Percentiles rank a stretch among this genome's conserved stretches.
These are phyloP conservation scores for Aspergillus sparsus DNA, from an alignment of 495 filamentous ascomycete species.

Conservation along the genomic window DNA sequence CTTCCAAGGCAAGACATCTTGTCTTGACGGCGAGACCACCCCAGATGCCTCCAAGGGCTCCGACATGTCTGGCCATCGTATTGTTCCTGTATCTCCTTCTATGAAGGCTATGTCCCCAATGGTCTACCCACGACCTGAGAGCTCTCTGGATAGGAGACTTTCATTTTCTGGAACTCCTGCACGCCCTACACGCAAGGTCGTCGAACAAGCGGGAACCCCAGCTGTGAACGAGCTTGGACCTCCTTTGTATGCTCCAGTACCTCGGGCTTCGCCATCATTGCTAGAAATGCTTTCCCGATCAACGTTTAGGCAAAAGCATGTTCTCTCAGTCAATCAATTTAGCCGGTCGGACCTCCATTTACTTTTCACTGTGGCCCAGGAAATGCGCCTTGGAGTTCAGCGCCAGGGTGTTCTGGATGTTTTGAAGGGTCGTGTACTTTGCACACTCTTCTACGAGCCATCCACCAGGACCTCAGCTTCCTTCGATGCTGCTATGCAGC, in stretches of 20 bases:
- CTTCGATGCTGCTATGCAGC: constrained; percentile 97
- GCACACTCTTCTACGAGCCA: constrained; percentile 95
- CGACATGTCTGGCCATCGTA: constrained; percentile 75
- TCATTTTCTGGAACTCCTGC: constrained; percentile 47
- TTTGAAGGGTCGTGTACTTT: constrained; percentile 80
- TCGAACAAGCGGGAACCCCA: constrained; percentile 33
- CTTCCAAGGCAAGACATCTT: constrained; percentile 75
- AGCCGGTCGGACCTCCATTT: constrained; percentile 81
- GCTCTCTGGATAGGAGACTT: constrained; percentile 45
- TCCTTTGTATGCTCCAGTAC: constrained; percentile 46
- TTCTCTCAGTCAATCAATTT: constrained; percentile 89
- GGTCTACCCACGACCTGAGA: constrained; percentile 47
- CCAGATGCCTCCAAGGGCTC: constrained; percentile 60
- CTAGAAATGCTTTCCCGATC: constrained; percentile 74
- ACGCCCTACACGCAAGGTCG: constrained; percentile 33
- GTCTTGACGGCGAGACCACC: constrained; percentile 69
- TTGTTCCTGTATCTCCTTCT: constrained; percentile 56
- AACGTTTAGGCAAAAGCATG: constrained; percentile 80
- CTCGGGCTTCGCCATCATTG: constrained; percentile 58
- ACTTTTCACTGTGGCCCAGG: constrained; percentile 92
- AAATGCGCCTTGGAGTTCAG: constrained; percentile 92
- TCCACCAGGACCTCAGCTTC: constrained; percentile 94
- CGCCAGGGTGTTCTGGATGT: constrained; percentile 85
- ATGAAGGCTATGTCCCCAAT: constrained; percentile 53
- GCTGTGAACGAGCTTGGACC: constrained; percentile 54